Conservation (phyloP, 2,329 filamentous ascomycete genomes). For the Emydomyces testavorans region DNA sequence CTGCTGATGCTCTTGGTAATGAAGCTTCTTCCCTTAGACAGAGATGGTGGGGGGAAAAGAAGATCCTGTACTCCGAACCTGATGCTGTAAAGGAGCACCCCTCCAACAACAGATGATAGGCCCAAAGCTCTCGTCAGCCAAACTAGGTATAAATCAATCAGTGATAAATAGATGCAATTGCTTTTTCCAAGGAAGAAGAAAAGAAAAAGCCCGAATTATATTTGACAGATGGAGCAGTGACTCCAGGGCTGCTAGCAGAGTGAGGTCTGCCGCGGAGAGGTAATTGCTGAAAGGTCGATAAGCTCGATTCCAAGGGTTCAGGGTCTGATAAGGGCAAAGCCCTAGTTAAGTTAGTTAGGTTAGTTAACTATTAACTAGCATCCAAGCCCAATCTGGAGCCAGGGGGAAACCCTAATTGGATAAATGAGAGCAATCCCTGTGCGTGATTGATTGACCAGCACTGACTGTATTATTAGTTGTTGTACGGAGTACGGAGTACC, state of each 20-base stretch:
- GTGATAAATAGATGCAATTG: neutral
- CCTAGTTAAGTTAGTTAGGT: neutral
- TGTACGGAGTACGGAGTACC: too few species aligned
- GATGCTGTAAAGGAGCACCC: too few species aligned
- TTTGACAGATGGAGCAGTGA: neutral
- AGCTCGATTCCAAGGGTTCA: neutral
- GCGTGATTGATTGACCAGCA: too few species aligned
- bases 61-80: too few species aligned
- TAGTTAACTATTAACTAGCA: too few species aligned
- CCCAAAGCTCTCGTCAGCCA: neutral
- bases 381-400: too few species aligned
- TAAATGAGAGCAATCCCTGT: too few species aligned
- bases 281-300: neutral
- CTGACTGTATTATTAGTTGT: too few species aligned
- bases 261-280: neutral
- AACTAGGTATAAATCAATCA: neutral
- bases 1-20: too few species aligned
- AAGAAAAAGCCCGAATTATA: neutral
- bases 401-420: too few species aligned
- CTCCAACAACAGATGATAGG: neutral
- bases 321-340: constrained; percentile 8
- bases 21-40: too few species aligned
- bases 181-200: neutral
- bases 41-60: too few species aligned
- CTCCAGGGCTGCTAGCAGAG: neutral